These are phyloP conservation scores for Chrysoporthe cubensis DNA, from an alignment of 2,329 filamentous ascomycete genomes.

Conservation along the genomic window DNA sequence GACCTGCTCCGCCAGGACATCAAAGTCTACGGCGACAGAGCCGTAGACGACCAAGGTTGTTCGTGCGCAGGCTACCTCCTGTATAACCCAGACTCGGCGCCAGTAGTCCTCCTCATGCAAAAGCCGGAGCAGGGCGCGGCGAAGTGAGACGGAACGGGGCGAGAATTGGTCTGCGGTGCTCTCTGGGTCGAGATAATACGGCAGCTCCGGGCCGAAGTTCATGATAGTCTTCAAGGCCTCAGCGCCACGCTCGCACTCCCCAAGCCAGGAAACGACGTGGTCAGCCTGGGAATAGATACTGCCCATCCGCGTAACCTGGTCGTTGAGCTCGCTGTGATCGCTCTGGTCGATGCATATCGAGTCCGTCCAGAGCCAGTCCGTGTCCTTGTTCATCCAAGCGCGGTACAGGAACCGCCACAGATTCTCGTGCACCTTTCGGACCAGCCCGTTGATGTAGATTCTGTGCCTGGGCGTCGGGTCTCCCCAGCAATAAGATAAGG, in stretches of 20 bases:
- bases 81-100: slow-evolving; percentile 15
- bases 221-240: slow-evolving; percentile 10
- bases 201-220: neutral
- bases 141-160: neutral
- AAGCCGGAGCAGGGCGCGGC: slow-evolving; percentile 1
- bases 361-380: slow-evolving; percentile 16
- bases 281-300: slow-evolving; percentile 13
- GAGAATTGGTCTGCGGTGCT: slow-evolving; percentile 3
- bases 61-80: slow-evolving; percentile 12
- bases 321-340: slow-evolving; percentile 15
- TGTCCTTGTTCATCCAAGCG: slow-evolving; percentile 6
- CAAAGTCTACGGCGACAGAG: slow-evolving; percentile 12
- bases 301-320: slow-evolving; percentile 12
- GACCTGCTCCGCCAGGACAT: neutral
- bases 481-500: slow-evolving; percentile 19
- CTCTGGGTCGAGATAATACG: neutral
- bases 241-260: slow-evolving; percentile 4
- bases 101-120: slow-evolving; percentile 2
- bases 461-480: slow-evolving; percentile 12
- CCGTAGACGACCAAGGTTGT: slow-evolving; percentile 7
- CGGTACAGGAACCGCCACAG: slow-evolving; percentile 16
- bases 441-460: slow-evolving; percentile 12
- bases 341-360: slow-evolving; percentile 17
- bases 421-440: slow-evolving; percentile 9
- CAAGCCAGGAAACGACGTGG: slow-evolving; percentile 17